Base-by-base conservation (phyloP, 1,139 yeast species). In the Cylindricascospora bacillispora region DNA sequence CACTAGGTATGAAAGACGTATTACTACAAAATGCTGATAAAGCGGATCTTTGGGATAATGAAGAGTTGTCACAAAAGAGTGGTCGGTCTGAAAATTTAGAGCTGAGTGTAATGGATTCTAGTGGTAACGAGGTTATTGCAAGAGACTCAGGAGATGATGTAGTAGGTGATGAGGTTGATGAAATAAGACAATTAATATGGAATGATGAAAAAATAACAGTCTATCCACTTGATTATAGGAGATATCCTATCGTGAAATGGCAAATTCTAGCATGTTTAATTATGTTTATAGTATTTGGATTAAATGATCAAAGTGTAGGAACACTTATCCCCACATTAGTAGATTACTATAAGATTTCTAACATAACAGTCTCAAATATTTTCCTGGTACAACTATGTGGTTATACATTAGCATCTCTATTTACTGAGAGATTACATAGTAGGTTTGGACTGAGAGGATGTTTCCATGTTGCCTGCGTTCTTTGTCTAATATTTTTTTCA, bases 281-380 rank as follows among this genome's bases (percentile, higher is more conserved):
- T 5, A 39, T 51, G 39, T 53, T 53, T 27, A 24, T 41, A 4
- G 49, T 50, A 3, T 47, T 52, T 31, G 58, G 58, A 1, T 30
- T 53, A 23, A 53, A 48, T 28, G 56, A 53, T 27, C 57, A 53
- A 27, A 37, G 47, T 5, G 43, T 49, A 1, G 58, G 58, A 1
- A 43, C 54, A 10, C 34, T 52, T 15, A 39, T 52, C 16, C 57
- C 57, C 1, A 43, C 49, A 1, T 33, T 53, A 9, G 42, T 43
- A 2, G 40, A 41, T 18, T 32, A 43, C 22, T 52, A 52, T 29
- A 31, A 42, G 1, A 38, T 46, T 5, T 38, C 55, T 1, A 37
- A 36, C 15, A 47, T 46, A 2, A 34, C 28, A 6, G 49, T 49
- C 2, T 45, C 56, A 3, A 40, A 41, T 23, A 39, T 52, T 10